Percentiles rank a stretch among this genome's conserved stretches.
These are phyloP conservation scores for Spizellomyces sp. DNA, from an alignment of 192 early-diverging fungal species.

Conservation along the genomic window DNA sequence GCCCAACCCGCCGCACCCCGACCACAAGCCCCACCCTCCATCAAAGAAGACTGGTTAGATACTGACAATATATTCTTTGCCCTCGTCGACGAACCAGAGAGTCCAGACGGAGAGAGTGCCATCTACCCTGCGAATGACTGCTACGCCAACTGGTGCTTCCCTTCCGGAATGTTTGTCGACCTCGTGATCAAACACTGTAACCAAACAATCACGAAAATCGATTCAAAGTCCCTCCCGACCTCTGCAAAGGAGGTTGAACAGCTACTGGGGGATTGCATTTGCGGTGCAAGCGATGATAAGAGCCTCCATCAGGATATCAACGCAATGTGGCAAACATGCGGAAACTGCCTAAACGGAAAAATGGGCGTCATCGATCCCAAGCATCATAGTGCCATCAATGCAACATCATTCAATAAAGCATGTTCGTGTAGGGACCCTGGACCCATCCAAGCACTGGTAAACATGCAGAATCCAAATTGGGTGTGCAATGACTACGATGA, in stretches of 20 bases:
- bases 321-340: slow-evolving; percentile 24
- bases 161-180: slow-evolving; percentile 23
- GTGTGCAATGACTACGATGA: slow-evolving; percentile 10
- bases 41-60: slow-evolving; percentile 13
- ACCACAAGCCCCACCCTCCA: background rate
- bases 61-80: slow-evolving; percentile 12
- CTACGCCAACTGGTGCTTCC: slow-evolving; percentile 29
- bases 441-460: slow-evolving; percentile 13
- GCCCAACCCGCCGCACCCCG: background rate
- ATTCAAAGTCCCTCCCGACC: slow-evolving; percentile 4
- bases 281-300: slow-evolving; percentile 9
- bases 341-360: slow-evolving; percentile 12
- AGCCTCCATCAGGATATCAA: background rate
- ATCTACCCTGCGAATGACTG: slow-evolving; percentile 16
- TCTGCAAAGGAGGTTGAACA: slow-evolving; percentile 7
- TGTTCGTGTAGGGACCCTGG: slow-evolving; percentile 21
- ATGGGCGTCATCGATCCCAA: slow-evolving; percentile 18
- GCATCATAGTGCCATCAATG: slow-evolving; percentile 1
- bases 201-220: slow-evolving; percentile 10
- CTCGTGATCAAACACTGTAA: slow-evolving; percentile 24
- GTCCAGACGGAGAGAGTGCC: background rate
- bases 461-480: slow-evolving; percentile 23
- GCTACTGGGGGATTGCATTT: slow-evolving; percentile 18
- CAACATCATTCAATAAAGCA: background rate
- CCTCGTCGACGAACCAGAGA: background rate